Evolutionary conservation across 805 yeast genomes (phyloP).

Genomic region (Metschnikowia anglica): DNA sequence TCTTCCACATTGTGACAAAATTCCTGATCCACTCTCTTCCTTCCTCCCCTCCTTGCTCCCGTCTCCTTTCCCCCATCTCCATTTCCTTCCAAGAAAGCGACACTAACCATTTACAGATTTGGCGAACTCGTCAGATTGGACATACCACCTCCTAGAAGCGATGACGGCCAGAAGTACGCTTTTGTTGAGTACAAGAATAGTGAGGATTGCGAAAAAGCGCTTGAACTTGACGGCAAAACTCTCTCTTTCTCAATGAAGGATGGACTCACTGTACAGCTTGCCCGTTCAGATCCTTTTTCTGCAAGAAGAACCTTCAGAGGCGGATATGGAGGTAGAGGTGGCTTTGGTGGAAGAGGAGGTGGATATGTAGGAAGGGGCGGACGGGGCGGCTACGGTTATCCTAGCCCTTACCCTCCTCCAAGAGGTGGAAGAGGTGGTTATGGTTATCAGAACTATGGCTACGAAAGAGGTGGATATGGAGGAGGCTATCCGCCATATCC

Average conservation of each 20-base stretch:
- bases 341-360: constrained; percentile 24
- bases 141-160: constrained; percentile 61
- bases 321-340: constrained; percentile 21
- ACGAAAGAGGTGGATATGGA: constrained; percentile 26
- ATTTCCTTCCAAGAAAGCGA: constrained; percentile 4
- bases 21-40: background rate
- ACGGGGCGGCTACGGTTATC: constrained; percentile 30
- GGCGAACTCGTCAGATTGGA: constrained; percentile 60
- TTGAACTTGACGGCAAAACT: constrained; percentile 47
- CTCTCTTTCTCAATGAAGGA: constrained; percentile 41
- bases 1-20: background rate
- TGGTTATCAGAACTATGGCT: constrained; percentile 20
- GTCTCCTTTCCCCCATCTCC: constrained; percentile 7
- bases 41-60: constrained; percentile 1
- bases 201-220: constrained; percentile 55
- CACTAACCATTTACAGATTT: constrained; percentile 35
- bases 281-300: constrained; percentile 53
- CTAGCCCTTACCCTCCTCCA: constrained; percentile 19
- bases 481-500: constrained; percentile 19
- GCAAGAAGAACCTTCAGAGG: constrained; percentile 32
- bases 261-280: constrained; percentile 53
- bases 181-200: constrained; percentile 57
- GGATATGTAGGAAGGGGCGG: constrained; percentile 14
- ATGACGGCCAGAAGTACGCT: constrained; percentile 60
- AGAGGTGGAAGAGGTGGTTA: constrained; percentile 26